Evolutionary conservation across 2,329 filamentous ascomycete genomes (phyloP).

Genomic region (Monilinia fructicola): DNA sequence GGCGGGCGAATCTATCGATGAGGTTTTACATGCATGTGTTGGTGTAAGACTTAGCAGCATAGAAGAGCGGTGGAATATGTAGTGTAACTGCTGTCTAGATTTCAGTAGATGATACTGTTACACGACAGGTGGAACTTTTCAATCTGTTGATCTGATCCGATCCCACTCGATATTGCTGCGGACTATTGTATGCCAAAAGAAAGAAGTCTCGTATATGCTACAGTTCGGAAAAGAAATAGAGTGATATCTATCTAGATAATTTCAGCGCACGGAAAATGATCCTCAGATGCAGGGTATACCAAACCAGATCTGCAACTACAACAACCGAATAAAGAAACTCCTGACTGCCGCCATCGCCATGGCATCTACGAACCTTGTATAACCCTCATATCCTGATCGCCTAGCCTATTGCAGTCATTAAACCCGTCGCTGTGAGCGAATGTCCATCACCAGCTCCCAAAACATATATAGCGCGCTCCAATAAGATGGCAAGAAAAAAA

Average conservation of each 20-base stretch:
- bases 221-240: not conserved
- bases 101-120: conserved; percentile 6
- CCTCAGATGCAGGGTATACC: not conserved
- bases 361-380: conserved; percentile 8
- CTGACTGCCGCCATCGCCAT: conserved; percentile 16
- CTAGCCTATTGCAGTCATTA: conserved; percentile 15
- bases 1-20: not conserved
- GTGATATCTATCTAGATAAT: conserved; percentile 10
- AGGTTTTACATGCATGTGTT: not conserved
- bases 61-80: not conserved
- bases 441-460: not conserved
- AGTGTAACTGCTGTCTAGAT: conserved; percentile 5
- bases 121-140: not conserved
- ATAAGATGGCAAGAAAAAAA: conserved; percentile 1
- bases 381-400: conserved; percentile 3
- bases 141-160: not conserved
- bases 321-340: conserved; percentile 1
- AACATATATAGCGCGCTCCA: not conserved
- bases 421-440: not conserved
- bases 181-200: not conserved
- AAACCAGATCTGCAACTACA: not conserved
- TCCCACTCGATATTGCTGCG: not conserved
- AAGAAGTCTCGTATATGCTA: not conserved
- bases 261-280: not conserved
- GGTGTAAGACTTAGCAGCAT: not conserved